Conservation (phyloP, 768 basidiomycete species). For the Coprinopsis sp. region DNA sequence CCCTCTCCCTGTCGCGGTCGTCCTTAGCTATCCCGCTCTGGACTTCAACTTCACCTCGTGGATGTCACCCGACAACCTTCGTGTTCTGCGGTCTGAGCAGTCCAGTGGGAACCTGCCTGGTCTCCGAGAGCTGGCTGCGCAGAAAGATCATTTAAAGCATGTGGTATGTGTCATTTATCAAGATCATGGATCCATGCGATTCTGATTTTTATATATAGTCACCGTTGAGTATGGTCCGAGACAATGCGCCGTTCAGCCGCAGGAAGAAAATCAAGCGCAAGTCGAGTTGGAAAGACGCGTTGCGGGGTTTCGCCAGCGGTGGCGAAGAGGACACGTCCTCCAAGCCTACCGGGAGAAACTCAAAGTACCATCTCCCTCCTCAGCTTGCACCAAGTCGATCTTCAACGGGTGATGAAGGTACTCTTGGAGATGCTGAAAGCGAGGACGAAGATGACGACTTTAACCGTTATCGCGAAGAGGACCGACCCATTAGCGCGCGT, state of each 20-base stretch:
- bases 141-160: constrained; percentile 87
- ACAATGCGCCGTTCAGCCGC: constrained; percentile 39
- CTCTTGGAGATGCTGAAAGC: constrained; percentile 50
- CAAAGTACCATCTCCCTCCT: constrained; percentile 25
- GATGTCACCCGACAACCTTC: constrained; percentile 84
- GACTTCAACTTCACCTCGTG: constrained; percentile 99
- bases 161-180: constrained; percentile 35
- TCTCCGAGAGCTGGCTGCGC: constrained; percentile 61
- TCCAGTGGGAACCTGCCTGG: constrained; percentile 78
- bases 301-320: constrained; percentile 43
- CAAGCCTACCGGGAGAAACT: constrained; percentile 15
- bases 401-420: constrained; percentile 38
- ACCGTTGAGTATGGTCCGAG: constrained; percentile 88
- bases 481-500: constrained; percentile 70
- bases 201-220: constrained; percentile 37
- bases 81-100: constrained; percentile 81
- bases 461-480: constrained; percentile 53
- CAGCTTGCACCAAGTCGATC: constrained; percentile 10
- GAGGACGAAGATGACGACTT: constrained; percentile 50
- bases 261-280: constrained; percentile 48
- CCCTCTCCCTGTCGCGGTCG: constrained; percentile 73
- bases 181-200: not conserved
- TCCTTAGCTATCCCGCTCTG: constrained; percentile 86
- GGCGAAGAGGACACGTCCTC: constrained; percentile 29
- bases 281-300: constrained; percentile 56